Evolutionary conservation across 2,329 filamentous ascomycete species (phyloP), one percentile per base, ranked within the genome.

Genomic region (Nemania serpens): DNA sequence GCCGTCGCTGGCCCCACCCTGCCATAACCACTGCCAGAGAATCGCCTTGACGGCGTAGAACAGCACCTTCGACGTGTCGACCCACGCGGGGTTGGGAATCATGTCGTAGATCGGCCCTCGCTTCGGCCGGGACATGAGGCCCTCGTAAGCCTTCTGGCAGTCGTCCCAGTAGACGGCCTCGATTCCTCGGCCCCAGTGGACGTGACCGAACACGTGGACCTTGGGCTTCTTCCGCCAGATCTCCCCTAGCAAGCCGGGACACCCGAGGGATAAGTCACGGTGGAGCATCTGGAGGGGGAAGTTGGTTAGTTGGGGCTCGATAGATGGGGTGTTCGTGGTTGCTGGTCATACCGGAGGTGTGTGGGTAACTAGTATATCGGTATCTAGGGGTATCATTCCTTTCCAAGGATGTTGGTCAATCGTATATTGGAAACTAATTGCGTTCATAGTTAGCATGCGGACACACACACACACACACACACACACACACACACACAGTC

Each of bases 131-230:
- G 78, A 76, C 71, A 84, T 76, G 22, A 91, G 80, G n/a, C 80
- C 78, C 75, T 94, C 91, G 75, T 91, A 93, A 1, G 84, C 83
- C 34, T 77, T 78, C 75, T 96, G 91, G 61, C 86, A 84, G 25
- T 87, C 83, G 73, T 95, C 91, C 82, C 90, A 96, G 75, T 86
- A 89, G 10, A 90, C 82, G 0, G 86, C 75, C 69, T 93, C 87
- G 45, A 79, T 79, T 15, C 92, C 93, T 47, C 89, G 84, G 9
- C 86, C 90, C 70, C 83, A 89, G 77, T 97, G 93, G 22, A 93
- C 84, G 75, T 97, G 93, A 1, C 92, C 93, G 73, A 95, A 96
- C 49, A 96, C 83, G 74, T 96, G 91, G 13, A 96, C 78, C 12
- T 80, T 80, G 0, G 93, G 93, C 63, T 85, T 87, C 11, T 92